These are phyloP conservation scores for Lentinula edodes DNA, from an alignment of 768 basidiomycete species.

Conservation along the genomic window DNA sequence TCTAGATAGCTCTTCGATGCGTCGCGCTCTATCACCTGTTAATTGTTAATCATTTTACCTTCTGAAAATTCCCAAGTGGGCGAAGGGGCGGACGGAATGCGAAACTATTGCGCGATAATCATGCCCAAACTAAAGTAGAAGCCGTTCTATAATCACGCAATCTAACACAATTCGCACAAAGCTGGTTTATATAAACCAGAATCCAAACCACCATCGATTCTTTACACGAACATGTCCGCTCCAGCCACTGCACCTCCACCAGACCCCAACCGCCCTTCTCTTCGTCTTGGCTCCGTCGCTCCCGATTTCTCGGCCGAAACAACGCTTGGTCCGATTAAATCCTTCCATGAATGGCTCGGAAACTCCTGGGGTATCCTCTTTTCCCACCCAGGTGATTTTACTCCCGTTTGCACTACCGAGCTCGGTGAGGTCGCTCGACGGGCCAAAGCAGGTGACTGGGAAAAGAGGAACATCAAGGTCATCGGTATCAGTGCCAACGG, in stretches of 20 bases:
- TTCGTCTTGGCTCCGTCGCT: conserved; percentile 82
- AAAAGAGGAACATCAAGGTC: conserved; percentile 84
- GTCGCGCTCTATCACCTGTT: no score
- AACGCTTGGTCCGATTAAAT: conserved; percentile 74
- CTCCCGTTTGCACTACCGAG: conserved; percentile 96
- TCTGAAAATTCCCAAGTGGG: not conserved
- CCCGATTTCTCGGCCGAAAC: conserved; percentile 92
- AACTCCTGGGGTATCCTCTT: conserved; percentile 81
- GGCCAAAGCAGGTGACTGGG: conserved; percentile 61
- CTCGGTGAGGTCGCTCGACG: conserved; percentile 93
- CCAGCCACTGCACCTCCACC: conserved; percentile 4
- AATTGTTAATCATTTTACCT: not conserved
- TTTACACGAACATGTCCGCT: not conserved
- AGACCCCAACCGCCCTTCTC: conserved; percentile 21
- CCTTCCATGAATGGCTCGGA: conserved; percentile 89
- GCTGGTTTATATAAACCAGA: conserved; percentile 1
- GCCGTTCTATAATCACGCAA: conserved; percentile 1
- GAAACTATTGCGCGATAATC: not conserved
- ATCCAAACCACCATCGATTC: not conserved
- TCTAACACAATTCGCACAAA: conserved; percentile 6
- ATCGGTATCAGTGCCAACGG: conserved; percentile 92
- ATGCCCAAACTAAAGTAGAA: not conserved
- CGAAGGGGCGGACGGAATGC: not conserved
- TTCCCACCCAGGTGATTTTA: conserved; percentile 92
- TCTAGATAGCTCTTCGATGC: not conserved